A percentile compares a stretch with the other conserved stretches of the same genome.
Evolutionary conservation across 2,329 filamentous ascomycete species (phyloP).

Genomic region (Beauveria brongniartii): DNA sequence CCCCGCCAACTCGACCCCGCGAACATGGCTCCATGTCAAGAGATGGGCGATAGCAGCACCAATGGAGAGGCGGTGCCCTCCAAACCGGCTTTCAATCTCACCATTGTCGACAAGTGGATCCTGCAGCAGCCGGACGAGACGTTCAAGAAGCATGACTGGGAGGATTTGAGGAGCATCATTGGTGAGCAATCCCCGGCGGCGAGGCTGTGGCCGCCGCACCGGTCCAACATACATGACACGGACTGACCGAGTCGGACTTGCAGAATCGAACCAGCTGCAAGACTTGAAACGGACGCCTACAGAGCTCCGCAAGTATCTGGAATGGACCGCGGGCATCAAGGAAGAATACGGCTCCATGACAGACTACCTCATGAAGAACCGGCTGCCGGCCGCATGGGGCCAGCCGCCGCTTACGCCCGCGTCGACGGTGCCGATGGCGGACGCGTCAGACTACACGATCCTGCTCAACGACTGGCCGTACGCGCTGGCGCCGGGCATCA

Average conservation of each 20-base stretch:
- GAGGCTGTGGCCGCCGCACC: neutral
- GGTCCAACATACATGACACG: neutral
- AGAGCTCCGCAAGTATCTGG: conserved; percentile 70
- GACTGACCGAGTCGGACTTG: neutral
- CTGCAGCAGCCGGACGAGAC: conserved; percentile 59
- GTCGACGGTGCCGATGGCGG: conserved; percentile 43
- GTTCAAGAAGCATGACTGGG: conserved; percentile 66
- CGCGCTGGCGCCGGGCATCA: conserved; percentile 55
- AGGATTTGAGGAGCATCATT: conserved; percentile 60
- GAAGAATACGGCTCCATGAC: conserved; percentile 71
- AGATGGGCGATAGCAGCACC: conserved; percentile 33
- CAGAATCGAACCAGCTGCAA: conserved; percentile 55
- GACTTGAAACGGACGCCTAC: conserved; percentile 73
- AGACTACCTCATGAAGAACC: conserved; percentile 65
- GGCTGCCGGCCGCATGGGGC: conserved; percentile 61
- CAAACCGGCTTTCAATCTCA: conserved; percentile 49
- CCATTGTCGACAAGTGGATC: conserved; percentile 49
- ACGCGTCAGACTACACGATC: conserved; percentile 56
- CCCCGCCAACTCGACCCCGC: neutral
- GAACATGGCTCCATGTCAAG: neutral
- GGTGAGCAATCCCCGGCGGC: conserved; percentile 30
- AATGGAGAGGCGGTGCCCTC: conserved; percentile 15
- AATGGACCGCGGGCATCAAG: conserved; percentile 65
- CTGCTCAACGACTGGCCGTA: conserved; percentile 94
- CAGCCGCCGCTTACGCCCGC: conserved; percentile 45